These are phyloP conservation scores for Sphaerulina musiva DNA, from an alignment of 2,329 filamentous ascomycete species.

Conservation along the genomic window DNA sequence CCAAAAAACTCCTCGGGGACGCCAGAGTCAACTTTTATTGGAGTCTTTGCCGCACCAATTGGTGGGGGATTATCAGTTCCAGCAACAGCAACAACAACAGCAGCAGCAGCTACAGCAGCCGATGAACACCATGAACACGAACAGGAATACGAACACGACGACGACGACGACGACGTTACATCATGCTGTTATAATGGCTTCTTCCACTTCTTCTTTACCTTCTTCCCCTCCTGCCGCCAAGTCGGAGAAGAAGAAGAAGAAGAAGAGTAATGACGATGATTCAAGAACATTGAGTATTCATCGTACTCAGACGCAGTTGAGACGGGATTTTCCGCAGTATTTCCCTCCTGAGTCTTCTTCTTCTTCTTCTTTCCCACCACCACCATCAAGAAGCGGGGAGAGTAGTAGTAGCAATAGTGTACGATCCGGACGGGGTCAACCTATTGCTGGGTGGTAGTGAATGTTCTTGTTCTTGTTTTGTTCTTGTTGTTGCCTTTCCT, in stretches of 20 bases:
- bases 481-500: too few relatives aligned
- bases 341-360: not conserved
- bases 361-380: not conserved
- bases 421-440: not conserved
- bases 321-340: slow-evolving; percentile 4
- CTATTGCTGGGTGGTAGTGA: not conserved
- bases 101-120: too few relatives aligned
- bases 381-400: not conserved
- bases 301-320: slow-evolving; percentile 1
- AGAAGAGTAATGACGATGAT: slow-evolving; percentile 1
- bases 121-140: too few relatives aligned
- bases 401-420: not conserved
- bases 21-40: not conserved
- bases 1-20: slow-evolving; percentile 1
- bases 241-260: too few relatives aligned
- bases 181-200: not conserved
- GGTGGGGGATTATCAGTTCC: not conserved
- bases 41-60: slow-evolving; percentile 5
- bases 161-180: not conserved
- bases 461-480: not conserved
- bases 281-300: slow-evolving; percentile 1
- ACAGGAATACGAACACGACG: too few relatives aligned
- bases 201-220: not conserved
- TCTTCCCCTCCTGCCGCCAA: too few relatives aligned
- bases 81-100: too few relatives aligned